Evolutionary conservation across 306 rosid genomes (phyloP).

Genomic region (cucumber (Cucumis sativus)): DNA sequence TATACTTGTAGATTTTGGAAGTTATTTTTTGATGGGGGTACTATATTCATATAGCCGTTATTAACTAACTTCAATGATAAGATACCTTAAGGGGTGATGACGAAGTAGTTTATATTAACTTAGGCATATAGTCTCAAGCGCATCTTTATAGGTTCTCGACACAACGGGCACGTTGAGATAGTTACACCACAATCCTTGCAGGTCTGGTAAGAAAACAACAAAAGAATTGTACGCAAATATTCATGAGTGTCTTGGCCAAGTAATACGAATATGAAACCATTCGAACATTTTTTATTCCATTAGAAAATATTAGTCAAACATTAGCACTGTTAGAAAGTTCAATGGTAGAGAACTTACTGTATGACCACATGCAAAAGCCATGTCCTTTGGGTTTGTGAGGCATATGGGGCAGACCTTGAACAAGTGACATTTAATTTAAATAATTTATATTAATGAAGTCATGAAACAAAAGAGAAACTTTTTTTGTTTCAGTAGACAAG

Average conservation of each 20-base stretch:
- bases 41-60: not conserved
- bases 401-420: conserved; percentile 83
- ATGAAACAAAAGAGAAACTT: not conserved
- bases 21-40: not conserved
- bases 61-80: not conserved
- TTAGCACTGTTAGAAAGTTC: not conserved
- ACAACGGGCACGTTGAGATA: conserved; percentile 58
- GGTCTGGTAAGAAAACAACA: conserved; percentile 32
- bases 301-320: not conserved
- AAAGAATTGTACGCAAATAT: not conserved
- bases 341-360: conserved; percentile 35
- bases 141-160: conserved; percentile 60
- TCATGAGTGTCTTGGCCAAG: not conserved
- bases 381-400: conserved; percentile 76
- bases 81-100: not conserved
- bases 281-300: not conserved
- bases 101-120: not conserved
- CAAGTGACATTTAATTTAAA: conserved; percentile 11
- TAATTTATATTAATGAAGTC: conserved; percentile 3
- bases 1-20: not conserved
- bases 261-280: not conserved
- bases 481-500: not conserved
- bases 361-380: conserved; percentile 99
- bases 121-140: conserved; percentile 62
- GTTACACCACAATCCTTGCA: conserved; percentile 81